These are phyloP conservation scores for Trichosporon sp. DNA, from an alignment of 1,284 basidiomycete species.

Conservation along the genomic window DNA sequence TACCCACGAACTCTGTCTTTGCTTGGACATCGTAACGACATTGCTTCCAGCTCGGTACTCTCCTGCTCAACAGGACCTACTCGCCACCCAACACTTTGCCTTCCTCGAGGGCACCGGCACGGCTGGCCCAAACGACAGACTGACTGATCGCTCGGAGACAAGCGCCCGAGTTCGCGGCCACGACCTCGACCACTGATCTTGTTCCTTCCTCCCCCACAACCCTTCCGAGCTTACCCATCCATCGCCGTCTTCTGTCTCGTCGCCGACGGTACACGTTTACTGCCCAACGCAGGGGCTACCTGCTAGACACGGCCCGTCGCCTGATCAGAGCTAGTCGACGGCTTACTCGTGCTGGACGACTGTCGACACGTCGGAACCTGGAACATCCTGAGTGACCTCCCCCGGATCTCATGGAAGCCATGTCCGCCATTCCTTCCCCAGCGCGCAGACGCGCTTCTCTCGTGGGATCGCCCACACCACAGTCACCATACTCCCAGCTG, in stretches of 20 bases:
- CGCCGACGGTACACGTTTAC: not conserved
- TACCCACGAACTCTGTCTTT: not conserved
- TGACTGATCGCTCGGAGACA: not conserved
- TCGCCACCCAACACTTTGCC: not conserved
- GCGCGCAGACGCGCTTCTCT: slow-evolving; percentile 18
- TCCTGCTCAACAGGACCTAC: not conserved
- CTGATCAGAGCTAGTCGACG: not conserved
- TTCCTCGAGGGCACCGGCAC: not conserved
- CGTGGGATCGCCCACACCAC: slow-evolving; percentile 23
- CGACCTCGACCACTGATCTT: not conserved
- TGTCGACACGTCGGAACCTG: not conserved
- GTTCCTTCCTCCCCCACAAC: not conserved
- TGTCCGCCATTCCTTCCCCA: slow-evolving; percentile 11
- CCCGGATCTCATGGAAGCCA: not conserved
- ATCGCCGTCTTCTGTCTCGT: not conserved
- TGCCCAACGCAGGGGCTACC: not conserved
- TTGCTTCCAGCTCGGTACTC: not conserved
- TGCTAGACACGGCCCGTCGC: not conserved
- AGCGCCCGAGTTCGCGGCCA: not conserved
- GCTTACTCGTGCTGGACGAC: not conserved
- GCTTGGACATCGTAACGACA: not conserved
- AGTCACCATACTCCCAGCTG: slow-evolving; percentile 26
- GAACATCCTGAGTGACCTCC: not conserved
- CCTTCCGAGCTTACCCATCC: too few species aligned
- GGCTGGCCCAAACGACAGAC: not conserved